Conservation (phyloP, 176 grass and related monocot genomes). For the Rhipidocladum racemiflorum region DNA sequence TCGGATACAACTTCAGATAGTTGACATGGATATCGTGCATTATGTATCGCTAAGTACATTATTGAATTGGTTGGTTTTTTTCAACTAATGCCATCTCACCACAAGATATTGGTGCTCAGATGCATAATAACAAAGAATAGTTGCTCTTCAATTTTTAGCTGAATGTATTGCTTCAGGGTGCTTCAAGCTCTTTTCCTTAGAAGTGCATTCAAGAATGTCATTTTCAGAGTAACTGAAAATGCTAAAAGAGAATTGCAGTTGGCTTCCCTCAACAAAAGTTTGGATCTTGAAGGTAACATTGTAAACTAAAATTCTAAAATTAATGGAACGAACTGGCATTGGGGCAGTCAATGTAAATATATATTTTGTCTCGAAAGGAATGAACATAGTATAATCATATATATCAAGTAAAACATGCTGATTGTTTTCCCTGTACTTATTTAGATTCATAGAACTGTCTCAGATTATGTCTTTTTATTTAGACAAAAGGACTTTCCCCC, state of each 20-base stretch:
- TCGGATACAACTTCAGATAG: no score
- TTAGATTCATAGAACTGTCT: background rate
- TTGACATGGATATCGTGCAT: no score
- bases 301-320: background rate
- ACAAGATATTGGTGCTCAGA: no score
- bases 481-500: no score
- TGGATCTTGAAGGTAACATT: conserved; percentile 47
- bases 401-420: background rate
- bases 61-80: no score
- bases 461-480: background rate
- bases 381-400: background rate
- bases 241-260: conserved; percentile 40
- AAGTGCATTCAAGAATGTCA: conserved; percentile 84
- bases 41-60: no score
- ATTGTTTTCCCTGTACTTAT: background rate
- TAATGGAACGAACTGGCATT: background rate
- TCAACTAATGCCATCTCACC: no score
- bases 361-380: background rate
- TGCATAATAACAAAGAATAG: no score
- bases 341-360: conserved; percentile 7
- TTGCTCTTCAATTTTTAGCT: no score
- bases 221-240: conserved; percentile 55
- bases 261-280: conserved; percentile 44
- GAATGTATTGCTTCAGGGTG: no score
- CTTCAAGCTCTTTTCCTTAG: conserved; percentile 84